A percentile compares a stretch with the other conserved stretches of the same genome.
phyloP scores from a whole-genome alignment of 257 asterid genomes.

The Primulina huaijiensis region DNA sequence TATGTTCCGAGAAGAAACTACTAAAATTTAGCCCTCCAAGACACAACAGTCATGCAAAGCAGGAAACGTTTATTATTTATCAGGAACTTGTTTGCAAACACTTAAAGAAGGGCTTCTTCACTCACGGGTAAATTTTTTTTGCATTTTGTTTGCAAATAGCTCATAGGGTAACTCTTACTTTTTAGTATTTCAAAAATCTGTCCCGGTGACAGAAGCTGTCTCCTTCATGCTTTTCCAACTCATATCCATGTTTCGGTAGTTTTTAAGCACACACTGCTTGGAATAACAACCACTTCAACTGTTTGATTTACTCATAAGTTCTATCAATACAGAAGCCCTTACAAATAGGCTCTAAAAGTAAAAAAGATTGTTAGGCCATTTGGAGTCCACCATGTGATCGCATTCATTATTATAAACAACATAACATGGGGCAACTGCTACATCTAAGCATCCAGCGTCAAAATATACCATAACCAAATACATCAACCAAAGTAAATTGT shows the following conservation, averaged over 20 bases:
- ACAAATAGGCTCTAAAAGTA: constrained; percentile 1
- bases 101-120: background rate
- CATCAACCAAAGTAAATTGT: background rate
- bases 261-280: background rate
- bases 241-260: background rate
- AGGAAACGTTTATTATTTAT: background rate
- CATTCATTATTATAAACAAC: constrained; percentile 12
- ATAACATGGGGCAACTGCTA: no score
- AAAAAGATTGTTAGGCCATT: constrained; percentile 7
- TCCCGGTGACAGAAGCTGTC: background rate
- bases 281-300: background rate
- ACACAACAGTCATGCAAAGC: constrained; percentile 9
- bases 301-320: background rate
- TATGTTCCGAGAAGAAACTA: background rate
- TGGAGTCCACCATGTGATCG: constrained; percentile 15
- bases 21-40: background rate
- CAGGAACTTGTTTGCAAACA: background rate
- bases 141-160: background rate
- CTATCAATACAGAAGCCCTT: background rate
- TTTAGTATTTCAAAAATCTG: no score
- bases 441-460: background rate
- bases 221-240: background rate
- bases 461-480: constrained; percentile 15
- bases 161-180: background rate
- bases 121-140: no score